These are phyloP conservation scores for Lathyrus aphaca DNA, from an alignment of 306 rosid genomes.

Conservation along the genomic window DNA sequence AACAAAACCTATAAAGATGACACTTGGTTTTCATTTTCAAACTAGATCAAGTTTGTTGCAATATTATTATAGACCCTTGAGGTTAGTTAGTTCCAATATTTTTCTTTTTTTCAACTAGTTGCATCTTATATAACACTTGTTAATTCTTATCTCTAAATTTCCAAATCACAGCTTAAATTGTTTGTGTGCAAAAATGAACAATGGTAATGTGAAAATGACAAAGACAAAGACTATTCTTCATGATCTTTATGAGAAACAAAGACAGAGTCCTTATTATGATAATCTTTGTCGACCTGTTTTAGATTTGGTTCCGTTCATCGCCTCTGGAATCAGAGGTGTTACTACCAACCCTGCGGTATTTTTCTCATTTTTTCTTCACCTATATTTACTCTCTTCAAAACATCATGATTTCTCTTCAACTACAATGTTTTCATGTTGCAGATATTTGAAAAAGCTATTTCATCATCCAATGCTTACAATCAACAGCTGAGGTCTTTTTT, in stretches of 20 bases:
- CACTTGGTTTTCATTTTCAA: not conserved
- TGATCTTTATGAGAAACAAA: constrained; percentile 75
- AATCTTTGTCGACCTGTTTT: constrained; percentile 86
- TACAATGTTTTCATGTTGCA: constrained; percentile 39
- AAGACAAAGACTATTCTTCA: constrained; percentile 59
- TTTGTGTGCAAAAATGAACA: constrained; percentile 40
- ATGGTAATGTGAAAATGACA: constrained; percentile 42
- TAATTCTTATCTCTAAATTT: not conserved
- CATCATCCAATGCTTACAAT: constrained; percentile 78
- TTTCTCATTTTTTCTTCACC: constrained; percentile 1
- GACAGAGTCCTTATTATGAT: constrained; percentile 91
- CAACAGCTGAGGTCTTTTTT: constrained; percentile 66
- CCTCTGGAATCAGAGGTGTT: constrained; percentile 77
- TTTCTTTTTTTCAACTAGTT: not conserved
- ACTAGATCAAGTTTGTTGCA: not conserved
- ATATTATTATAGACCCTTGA: not conserved
- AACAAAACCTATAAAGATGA: not conserved
- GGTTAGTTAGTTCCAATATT: constrained; percentile 11
- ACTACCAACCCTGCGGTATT: constrained; percentile 91
- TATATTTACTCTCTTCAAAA: not conserved
- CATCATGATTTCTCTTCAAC: not conserved
- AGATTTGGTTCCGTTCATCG: constrained; percentile 82
- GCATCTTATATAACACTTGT: not conserved
- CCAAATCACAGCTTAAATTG: constrained; percentile 7
- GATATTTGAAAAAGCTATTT: constrained; percentile 88